Evolutionary conservation across 306 rosid species (phyloP).

Genomic region (Amphicarpaea edgeworthii): DNA sequence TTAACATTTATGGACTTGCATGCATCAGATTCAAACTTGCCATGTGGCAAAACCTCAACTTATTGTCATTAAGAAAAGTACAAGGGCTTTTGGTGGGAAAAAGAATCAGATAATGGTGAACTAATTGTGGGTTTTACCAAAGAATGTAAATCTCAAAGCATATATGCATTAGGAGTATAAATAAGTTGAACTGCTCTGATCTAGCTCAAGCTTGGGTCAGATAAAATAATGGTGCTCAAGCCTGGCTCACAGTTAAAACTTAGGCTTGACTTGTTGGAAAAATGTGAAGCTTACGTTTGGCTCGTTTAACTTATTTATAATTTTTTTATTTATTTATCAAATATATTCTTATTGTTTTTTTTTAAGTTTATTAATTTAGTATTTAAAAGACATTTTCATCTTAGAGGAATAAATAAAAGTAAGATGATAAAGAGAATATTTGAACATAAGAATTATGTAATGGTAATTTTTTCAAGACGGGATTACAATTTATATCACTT

Average conservation of each 20-base stretch:
- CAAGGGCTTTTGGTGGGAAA: constrained; percentile 7
- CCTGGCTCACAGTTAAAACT: too few species aligned
- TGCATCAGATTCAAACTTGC: constrained; percentile 27
- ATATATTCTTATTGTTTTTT: background rate
- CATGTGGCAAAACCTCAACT: constrained; percentile 24
- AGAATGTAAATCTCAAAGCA: background rate
- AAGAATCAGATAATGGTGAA: constrained; percentile 24
- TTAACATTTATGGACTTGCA: constrained; percentile 28
- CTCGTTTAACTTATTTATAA: background rate
- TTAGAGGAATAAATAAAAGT: background rate
- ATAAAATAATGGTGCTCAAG: too few species aligned
- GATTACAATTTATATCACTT: background rate
- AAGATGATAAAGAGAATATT: background rate
- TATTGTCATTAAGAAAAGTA: constrained; percentile 9
- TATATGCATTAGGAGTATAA: background rate
- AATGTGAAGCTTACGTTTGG: background rate
- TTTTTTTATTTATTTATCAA: background rate
- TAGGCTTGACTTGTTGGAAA: background rate
- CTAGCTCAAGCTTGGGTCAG: too few species aligned
- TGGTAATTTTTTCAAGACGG: background rate
- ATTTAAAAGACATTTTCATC: background rate
- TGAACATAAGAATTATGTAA: background rate
- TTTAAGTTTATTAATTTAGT: background rate
- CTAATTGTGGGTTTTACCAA: constrained; percentile 10
- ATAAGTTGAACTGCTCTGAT: background rate